Percentiles rank a stretch among this genome's conserved stretches.
Conservation (phyloP, 2,329 filamentous ascomycete genomes). For the Chalara sp. region DNA sequence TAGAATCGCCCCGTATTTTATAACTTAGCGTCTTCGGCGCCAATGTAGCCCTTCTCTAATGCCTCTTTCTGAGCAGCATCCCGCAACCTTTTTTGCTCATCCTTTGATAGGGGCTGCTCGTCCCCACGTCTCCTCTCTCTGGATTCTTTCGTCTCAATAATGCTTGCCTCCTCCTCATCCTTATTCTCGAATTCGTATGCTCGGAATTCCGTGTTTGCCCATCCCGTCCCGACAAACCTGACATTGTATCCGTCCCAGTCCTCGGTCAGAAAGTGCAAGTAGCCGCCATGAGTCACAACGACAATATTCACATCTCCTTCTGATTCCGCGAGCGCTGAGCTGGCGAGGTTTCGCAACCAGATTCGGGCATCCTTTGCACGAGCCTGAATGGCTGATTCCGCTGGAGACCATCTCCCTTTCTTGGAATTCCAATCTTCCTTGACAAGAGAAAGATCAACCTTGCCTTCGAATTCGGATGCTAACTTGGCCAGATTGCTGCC, state of each 20-base stretch:
- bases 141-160: conserved; percentile 22
- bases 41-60: conserved; percentile 15
- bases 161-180: conserved; percentile 13
- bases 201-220: conserved; percentile 25
- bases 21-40: background rate
- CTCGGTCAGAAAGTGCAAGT: conserved; percentile 78
- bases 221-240: conserved; percentile 23
- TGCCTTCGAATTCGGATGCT: conserved; percentile 39
- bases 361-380: conserved; percentile 50
- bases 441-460: conserved; percentile 58
- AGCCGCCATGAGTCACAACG: conserved; percentile 75
- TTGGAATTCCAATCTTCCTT: conserved; percentile 69
- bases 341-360: conserved; percentile 44
- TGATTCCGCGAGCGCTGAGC: conserved; percentile 16
- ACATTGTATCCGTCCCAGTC: conserved; percentile 60
- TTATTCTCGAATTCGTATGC: conserved; percentile 19
- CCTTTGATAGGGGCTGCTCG: conserved; percentile 15
- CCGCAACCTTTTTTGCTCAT: conserved; percentile 22
- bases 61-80: conserved; percentile 15
- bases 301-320: conserved; percentile 56
- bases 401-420: conserved; percentile 19
- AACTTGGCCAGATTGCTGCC: conserved; percentile 54
- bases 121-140: conserved; percentile 15
- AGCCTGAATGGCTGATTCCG: conserved; percentile 11
- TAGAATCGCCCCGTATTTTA: too few relatives aligned